Conservation (phyloP, 1,284 basidiomycete species). For the Trichosporon sp. region DNA sequence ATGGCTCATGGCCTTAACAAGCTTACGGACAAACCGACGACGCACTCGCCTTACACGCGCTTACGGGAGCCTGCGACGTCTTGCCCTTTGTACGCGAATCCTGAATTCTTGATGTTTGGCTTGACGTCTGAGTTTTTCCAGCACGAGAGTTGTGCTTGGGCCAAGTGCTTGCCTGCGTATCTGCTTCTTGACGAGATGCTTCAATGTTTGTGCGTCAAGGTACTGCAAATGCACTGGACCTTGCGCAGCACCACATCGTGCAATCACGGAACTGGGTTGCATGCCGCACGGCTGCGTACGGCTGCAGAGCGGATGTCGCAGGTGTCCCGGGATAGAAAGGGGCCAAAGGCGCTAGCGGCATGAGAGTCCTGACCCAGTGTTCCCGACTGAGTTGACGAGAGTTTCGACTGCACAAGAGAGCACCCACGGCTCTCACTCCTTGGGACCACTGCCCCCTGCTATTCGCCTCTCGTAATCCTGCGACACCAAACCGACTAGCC, state of each 20-base stretch:
- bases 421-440: too few relatives aligned
- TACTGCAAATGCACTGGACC: too few relatives aligned
- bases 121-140: not conserved
- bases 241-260: too few relatives aligned
- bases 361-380: not conserved
- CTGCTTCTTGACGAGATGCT: too few relatives aligned
- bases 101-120: not conserved
- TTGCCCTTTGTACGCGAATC: not conserved
- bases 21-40: not conserved
- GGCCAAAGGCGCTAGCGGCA: not conserved
- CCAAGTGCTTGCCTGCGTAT: too few relatives aligned
- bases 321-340: too few relatives aligned
- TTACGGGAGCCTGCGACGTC: constrained; percentile 2
- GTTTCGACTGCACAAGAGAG: not conserved
- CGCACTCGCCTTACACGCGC: not conserved
- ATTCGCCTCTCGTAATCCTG: constrained; percentile 5
- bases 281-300: not conserved
- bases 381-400: not conserved
- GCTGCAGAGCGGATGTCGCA: too few relatives aligned
- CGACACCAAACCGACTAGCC: not conserved
- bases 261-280: not conserved
- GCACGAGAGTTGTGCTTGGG: too few relatives aligned
- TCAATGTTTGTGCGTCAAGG: too few relatives aligned
- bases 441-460: not conserved
- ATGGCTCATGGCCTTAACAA: constrained; percentile 1